Evolutionary conservation across 371 early-diverging fungal genomes (phyloP), one percentile per base, ranked within the genome.

Genomic region (Syncephalastrum sp.): DNA sequence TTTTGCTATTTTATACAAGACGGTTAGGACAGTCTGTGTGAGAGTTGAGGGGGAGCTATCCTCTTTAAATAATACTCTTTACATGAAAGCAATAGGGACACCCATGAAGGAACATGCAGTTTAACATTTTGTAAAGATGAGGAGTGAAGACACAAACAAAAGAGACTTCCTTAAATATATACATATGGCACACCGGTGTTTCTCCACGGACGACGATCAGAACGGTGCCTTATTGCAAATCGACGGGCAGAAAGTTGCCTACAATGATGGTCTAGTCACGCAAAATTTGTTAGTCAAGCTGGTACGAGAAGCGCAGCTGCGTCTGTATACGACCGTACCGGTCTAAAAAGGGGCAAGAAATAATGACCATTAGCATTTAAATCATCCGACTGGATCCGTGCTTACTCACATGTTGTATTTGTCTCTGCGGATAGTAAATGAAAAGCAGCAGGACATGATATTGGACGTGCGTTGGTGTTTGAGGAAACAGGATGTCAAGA

Each of bases 401-500:
- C 17, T 41, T 42, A 61, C 56, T 61, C 56, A 57, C 63, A 96
- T 93, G 60, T 91, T 91, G 63, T 93, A 93, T 74, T 88, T 87
- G 72, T 96, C 95, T 19, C 96, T 75, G 29, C 96, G 84, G 24
- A 96, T 92, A 0, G 96, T 96, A 64, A 96, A 96, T 43, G 93
- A 92, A 65, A 94, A 94, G 68, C 93, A 94, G 63, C 94, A 94
- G 8, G 87, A 83, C 49, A 88, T 81, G 1, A 81, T 73, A 17
- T 62, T 82, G 47, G 79, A 66, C 42, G 65, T 78, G 17, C 77
- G 74, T 10, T 76, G 82, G 47, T 81, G 77, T 64, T 82, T 82
- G 48, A 93, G 68, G 41, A 87, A 65, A 51, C 93, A 93, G 3
- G 91, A 89, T 6, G 97, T 95, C 59, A 97, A 65, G 3, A 97